Percentiles rank a stretch among this genome's conserved stretches.
Conservation (phyloP, 1,284 basidiomycete genomes). For the Cryptococcus floricola region DNA sequence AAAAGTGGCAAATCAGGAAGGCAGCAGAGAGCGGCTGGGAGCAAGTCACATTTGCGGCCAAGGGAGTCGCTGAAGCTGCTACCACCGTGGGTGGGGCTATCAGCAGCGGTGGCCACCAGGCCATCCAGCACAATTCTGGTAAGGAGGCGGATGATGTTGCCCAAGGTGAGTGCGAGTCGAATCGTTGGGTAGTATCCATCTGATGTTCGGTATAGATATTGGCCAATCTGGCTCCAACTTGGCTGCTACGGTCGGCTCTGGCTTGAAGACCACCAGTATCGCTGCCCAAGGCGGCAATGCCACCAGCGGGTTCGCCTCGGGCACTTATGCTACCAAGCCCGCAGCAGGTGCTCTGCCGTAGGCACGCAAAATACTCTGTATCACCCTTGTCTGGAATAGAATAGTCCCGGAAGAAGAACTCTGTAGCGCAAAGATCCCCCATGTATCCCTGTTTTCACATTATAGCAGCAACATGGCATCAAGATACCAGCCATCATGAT, state of each 20-base stretch:
- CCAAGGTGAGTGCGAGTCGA: slow-evolving; percentile 26
- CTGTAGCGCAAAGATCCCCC: no score
- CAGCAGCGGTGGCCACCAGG: slow-evolving; percentile 35
- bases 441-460: no score
- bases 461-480: no score
- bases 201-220: slow-evolving; percentile 20
- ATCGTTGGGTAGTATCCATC: neutral
- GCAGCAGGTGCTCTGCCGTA: no score
- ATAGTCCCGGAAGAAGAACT: no score
- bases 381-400: no score
- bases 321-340: neutral
- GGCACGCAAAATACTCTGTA: no score
- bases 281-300: slow-evolving; percentile 34
- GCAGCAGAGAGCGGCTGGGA: slow-evolving; percentile 38
- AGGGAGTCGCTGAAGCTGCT: slow-evolving; percentile 36
- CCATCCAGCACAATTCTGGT: slow-evolving; percentile 40
- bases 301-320: slow-evolving; percentile 13
- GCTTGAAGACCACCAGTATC: slow-evolving; percentile 25
- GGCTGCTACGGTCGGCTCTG: slow-evolving; percentile 27
- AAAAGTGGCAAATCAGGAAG: slow-evolving; percentile 30
- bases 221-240: slow-evolving; percentile 37
- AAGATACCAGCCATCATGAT: no score
- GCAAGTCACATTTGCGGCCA: slow-evolving; percentile 40
- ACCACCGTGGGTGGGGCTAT: slow-evolving; percentile 32
- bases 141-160: slow-evolving; percentile 33